phyloP scores from a whole-genome alignment of 1,139 yeast genomes.

The Protomyces gravidus region DNA sequence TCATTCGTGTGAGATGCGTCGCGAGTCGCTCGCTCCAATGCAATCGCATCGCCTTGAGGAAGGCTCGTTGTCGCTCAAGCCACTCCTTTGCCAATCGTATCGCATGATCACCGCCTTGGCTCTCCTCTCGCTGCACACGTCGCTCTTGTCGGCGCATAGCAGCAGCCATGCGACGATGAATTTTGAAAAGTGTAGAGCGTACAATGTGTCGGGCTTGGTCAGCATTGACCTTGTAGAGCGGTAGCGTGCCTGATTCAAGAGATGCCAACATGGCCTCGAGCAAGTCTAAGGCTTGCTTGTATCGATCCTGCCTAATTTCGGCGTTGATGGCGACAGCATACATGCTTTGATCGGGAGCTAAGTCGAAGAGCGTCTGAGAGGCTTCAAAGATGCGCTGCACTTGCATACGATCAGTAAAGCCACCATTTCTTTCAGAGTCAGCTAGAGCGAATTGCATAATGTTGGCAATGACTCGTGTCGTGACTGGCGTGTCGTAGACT shows the following conservation, averaged over 20 bases:
- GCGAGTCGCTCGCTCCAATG: neutral
- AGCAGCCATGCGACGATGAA: neutral
- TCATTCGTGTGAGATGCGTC: neutral
- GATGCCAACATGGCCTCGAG: neutral
- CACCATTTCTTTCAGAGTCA: neutral
- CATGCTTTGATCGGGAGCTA: conserved; percentile 9
- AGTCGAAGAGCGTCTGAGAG: neutral
- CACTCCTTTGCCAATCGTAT: neutral
- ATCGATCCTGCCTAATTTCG: neutral
- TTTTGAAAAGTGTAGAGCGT: neutral
- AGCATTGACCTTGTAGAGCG: neutral
- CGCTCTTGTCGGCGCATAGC: too few species aligned
- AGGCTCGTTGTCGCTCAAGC: neutral
- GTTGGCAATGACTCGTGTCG: conserved; percentile 8
- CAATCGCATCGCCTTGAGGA: neutral
- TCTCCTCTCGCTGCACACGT: neutral
- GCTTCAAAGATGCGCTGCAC: neutral
- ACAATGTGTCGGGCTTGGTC: neutral
- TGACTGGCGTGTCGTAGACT: conserved; percentile 1
- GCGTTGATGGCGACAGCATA: neutral
- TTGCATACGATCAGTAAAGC: conserved; percentile 5
- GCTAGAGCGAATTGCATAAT: conserved; percentile 10
- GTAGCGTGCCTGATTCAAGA: neutral
- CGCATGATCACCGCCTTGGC: neutral
- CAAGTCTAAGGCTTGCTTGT: neutral